Conservation (phyloP, 1,139 yeast species). For the Pichia sp. region DNA sequence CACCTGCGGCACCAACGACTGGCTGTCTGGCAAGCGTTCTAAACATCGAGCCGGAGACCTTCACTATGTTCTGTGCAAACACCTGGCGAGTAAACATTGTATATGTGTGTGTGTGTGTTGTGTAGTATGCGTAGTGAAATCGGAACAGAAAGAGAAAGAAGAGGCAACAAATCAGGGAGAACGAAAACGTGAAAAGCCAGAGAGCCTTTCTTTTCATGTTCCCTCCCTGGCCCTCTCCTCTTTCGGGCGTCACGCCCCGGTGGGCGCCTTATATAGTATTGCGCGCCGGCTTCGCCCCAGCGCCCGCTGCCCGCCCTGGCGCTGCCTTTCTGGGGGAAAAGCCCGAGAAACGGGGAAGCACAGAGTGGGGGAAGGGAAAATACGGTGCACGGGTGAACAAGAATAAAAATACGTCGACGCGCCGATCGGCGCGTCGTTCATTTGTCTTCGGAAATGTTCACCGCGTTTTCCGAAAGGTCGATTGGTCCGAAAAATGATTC, state of each 20-base stretch:
- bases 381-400: too few relatives aligned
- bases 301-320: neutral
- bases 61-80: neutral
- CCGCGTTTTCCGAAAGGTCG: too few relatives aligned
- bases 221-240: neutral
- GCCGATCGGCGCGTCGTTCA: neutral
- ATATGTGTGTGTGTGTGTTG: neutral
- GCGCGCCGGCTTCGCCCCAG: too few relatives aligned
- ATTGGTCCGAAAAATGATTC: too few relatives aligned
- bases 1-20: neutral
- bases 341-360: neutral
- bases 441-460: neutral
- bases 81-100: constrained; percentile 4
- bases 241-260: neutral
- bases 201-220: neutral
- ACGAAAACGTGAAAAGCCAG: neutral
- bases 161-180: neutral
- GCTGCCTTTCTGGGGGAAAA: neutral
- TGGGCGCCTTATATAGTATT: too few relatives aligned
- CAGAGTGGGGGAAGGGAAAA: neutral
- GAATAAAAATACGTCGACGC: neutral
- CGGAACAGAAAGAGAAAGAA: neutral
- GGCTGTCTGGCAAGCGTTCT: neutral
- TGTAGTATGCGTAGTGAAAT: neutral
- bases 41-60: neutral